Percentiles rank a stretch among this genome's conserved stretches.
Evolutionary conservation across 495 filamentous ascomycete species (phyloP).

Genomic region (Symbiotaphrina buchneri): DNA sequence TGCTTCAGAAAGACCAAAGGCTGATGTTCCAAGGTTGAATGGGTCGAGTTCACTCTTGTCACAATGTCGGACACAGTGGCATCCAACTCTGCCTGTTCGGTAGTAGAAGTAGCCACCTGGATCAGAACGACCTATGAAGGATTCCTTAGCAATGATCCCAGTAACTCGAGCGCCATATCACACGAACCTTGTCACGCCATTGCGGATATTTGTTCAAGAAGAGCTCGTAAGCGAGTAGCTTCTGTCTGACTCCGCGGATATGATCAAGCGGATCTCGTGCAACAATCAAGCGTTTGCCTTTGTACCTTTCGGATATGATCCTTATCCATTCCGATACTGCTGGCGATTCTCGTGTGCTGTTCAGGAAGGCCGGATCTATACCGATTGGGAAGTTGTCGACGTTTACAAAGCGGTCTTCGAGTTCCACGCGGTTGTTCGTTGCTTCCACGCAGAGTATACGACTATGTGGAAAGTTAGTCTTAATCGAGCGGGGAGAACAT

Average conservation of each 20-base stretch:
- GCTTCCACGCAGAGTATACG: slow-evolving; percentile 70
- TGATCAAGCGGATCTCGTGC: slow-evolving; percentile 83
- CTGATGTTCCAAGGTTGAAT: slow-evolving; percentile 72
- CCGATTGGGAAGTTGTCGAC: slow-evolving; percentile 56
- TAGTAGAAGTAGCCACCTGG: slow-evolving; percentile 77
- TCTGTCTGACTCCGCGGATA: slow-evolving; percentile 75
- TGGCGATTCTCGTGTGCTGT: slow-evolving; percentile 41
- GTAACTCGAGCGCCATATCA: neutral
- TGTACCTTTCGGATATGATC: slow-evolving; percentile 56
- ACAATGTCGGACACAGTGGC: slow-evolving; percentile 79
- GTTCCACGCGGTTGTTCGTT: slow-evolving; percentile 62
- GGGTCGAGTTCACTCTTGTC: slow-evolving; percentile 70
- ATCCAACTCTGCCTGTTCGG: slow-evolving; percentile 66
- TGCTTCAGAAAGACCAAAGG: slow-evolving; percentile 89
- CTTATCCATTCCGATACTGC: slow-evolving; percentile 59
- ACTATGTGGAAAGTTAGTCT: too few relatives aligned
- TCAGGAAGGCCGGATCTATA: slow-evolving; percentile 60
- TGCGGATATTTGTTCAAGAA: slow-evolving; percentile 85
- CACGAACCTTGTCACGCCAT: slow-evolving; percentile 46
- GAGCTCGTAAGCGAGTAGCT: slow-evolving; percentile 76
- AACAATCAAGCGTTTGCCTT: slow-evolving; percentile 72
- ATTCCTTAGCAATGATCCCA: slow-evolving; percentile 3
- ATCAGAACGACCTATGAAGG: slow-evolving; percentile 46
- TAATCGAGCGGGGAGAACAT: too few relatives aligned
- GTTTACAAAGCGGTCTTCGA: slow-evolving; percentile 85